Percentiles rank a stretch among this genome's conserved stretches.
These are phyloP conservation scores for Elongisporangium senticosum DNA, from an alignment of 352 stramenopile genomes.

Conservation along the genomic window DNA sequence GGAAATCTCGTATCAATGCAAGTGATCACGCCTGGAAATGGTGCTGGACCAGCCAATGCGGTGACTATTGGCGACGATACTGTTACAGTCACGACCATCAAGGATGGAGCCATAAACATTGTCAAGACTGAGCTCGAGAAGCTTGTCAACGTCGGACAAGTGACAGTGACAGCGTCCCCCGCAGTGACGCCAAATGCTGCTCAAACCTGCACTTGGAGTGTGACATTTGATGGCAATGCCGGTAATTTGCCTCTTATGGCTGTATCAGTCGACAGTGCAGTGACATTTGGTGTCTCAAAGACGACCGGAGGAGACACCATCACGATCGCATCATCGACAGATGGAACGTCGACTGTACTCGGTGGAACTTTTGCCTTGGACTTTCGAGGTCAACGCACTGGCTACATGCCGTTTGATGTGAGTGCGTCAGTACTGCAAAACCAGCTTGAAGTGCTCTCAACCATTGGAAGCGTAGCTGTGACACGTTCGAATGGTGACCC, in stretches of 20 bases:
- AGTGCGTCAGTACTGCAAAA: slow-evolving; percentile 85
- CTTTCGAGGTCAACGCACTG: slow-evolving; percentile 86
- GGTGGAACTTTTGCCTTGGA: slow-evolving; percentile 84
- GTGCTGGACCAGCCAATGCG: slow-evolving; percentile 20
- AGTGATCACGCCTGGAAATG: slow-evolving; percentile 46
- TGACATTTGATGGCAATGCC: slow-evolving; percentile 94
- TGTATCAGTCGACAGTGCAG: slow-evolving; percentile 37
- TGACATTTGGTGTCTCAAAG: slow-evolving; percentile 22
- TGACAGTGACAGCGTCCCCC: slow-evolving; percentile 74
- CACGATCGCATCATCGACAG: slow-evolving; percentile 21
- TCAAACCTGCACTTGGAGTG: slow-evolving; percentile 84
- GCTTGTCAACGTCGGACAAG: slow-evolving; percentile 84
- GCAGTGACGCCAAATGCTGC: slow-evolving; percentile 27
- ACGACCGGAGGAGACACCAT: slow-evolving; percentile 44
- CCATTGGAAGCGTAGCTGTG: slow-evolving; percentile 86
- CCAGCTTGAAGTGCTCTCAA: slow-evolving; percentile 87
- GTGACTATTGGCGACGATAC: slow-evolving; percentile 80
- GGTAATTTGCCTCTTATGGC: slow-evolving; percentile 64
- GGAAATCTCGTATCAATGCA: slow-evolving; percentile 81
- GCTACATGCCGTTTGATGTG: slow-evolving; percentile 87
- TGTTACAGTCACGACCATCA: slow-evolving; percentile 61
- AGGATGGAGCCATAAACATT: slow-evolving; percentile 86
- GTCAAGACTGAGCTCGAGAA: slow-evolving; percentile 93
- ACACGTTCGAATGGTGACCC: slow-evolving; percentile 80
- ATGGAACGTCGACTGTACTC: slow-evolving; percentile 51